phyloP scores from a whole-genome alignment of 2,329 filamentous ascomycete species.

The Stylonectria norvegica region DNA sequence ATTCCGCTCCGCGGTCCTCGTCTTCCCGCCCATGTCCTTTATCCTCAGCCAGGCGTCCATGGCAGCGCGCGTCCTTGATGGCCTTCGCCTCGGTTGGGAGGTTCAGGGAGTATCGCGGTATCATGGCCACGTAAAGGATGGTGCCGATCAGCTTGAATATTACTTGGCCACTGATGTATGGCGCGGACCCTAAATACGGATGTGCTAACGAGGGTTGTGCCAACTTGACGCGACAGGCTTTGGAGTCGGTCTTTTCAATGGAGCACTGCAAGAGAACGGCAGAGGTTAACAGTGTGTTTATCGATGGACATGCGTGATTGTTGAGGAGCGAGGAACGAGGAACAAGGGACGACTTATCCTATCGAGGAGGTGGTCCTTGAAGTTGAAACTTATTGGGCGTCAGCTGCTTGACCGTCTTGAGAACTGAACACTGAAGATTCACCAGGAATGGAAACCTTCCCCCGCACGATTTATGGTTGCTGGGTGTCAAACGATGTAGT shows the following conservation, averaged over 20 bases:
- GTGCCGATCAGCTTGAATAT: constrained; percentile 88
- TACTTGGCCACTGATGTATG: constrained; percentile 82
- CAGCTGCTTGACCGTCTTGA: constrained; percentile 72
- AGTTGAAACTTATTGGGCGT: constrained; percentile 77
- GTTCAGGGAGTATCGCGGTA: constrained; percentile 88
- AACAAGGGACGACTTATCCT: constrained; percentile 81
- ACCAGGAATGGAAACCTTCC: no score
- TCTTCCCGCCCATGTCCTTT: constrained; percentile 77
- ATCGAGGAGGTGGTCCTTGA: constrained; percentile 85
- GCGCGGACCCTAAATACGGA: constrained; percentile 25
- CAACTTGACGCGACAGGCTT: background rate
- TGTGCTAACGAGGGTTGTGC: no score
- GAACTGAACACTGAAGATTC: no score
- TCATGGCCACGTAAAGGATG: constrained; percentile 90
- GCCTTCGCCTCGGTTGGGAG: constrained; percentile 72
- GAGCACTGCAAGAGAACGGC: constrained; percentile 65
- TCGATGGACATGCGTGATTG: background rate
- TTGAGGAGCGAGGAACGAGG: background rate
- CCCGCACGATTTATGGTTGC: no score
- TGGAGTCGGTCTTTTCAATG: no score
- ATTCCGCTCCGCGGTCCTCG: constrained; percentile 67
- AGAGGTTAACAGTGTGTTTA: no score
- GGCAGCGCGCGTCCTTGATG: constrained; percentile 73
- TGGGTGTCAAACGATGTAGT: no score
- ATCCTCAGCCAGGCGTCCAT: constrained; percentile 78